phyloP scores from a whole-genome alignment of 2,329 filamentous ascomycete species.

The Dactylellina sp. region DNA sequence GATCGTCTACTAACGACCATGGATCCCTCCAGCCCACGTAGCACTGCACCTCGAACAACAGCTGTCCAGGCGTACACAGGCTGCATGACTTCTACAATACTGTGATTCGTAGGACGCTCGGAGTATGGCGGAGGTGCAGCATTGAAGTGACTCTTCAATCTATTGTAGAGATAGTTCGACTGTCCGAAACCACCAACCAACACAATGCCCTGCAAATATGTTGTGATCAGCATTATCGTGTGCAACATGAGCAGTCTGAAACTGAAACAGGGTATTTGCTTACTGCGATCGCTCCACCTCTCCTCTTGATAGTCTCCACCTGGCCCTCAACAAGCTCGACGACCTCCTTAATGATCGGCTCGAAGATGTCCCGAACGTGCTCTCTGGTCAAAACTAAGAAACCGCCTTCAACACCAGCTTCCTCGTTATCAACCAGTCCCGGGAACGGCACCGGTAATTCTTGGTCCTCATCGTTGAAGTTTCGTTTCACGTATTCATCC shows the following conservation, averaged over 20 bases:
- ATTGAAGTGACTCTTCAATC: constrained; percentile 76
- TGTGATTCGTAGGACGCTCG: constrained; percentile 76
- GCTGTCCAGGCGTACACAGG: constrained; percentile 85
- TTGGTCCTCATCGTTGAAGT: constrained; percentile 81
- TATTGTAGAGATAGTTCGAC: constrained; percentile 79
- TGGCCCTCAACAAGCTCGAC: constrained; percentile 76
- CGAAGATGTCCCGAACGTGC: constrained; percentile 72
- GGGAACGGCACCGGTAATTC: constrained; percentile 84
- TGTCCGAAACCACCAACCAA: constrained; percentile 85
- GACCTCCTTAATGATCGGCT: constrained; percentile 78
- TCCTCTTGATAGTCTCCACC: constrained; percentile 72
- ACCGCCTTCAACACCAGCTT: constrained; percentile 78
- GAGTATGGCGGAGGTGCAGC: constrained; percentile 71
- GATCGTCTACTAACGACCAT: constrained; percentile 80
- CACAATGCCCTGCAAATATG: constrained; percentile 73
- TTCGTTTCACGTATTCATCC: constrained; percentile 85
- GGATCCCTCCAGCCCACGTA: constrained; percentile 79
- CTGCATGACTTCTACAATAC: constrained; percentile 81
- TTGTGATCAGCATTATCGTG: constrained; percentile 41
- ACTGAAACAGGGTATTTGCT: constrained; percentile 6
- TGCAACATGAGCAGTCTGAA: constrained; percentile 14
- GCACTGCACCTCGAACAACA: constrained; percentile 80
- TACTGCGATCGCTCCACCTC: constrained; percentile 70
- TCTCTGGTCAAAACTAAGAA: constrained; percentile 78
- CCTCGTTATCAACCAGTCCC: constrained; percentile 79